phyloP scores from a whole-genome alignment of 225 moss, liverwort and hornwort genomes.

The Thuidium tamariscinum region DNA sequence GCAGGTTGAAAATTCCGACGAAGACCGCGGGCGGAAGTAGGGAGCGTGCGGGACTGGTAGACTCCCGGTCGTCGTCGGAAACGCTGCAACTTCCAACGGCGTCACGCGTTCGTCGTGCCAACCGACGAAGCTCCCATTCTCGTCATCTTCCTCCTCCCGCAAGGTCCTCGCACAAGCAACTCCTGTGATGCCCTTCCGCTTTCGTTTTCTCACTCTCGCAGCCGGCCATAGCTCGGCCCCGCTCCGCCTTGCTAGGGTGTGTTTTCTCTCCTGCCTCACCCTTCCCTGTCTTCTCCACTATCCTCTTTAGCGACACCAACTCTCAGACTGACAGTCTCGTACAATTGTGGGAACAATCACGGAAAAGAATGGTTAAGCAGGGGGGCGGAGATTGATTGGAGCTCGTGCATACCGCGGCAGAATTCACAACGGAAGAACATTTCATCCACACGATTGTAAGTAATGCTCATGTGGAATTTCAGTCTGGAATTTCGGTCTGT shows the following conservation, averaged over 20 bases:
- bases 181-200: neutral
- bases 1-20: neutral
- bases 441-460: neutral
- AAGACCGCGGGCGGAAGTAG: neutral
- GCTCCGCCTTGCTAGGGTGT: constrained; percentile 7
- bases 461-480: neutral
- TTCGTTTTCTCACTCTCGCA: neutral
- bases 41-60: neutral
- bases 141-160: neutral
- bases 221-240: constrained; percentile 8
- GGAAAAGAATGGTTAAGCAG: neutral
- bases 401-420: neutral
- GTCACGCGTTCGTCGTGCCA: neutral
- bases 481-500: neutral
- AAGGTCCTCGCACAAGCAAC: neutral
- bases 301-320: neutral
- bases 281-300: neutral
- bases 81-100: neutral
- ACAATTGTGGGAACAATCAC: neutral
- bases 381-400: neutral
- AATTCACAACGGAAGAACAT: neutral
- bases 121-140: neutral
- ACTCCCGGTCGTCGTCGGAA: neutral
- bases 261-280: neutral
- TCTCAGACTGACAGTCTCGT: neutral